These are phyloP conservation scores for Mariannaea elegans DNA, from an alignment of 2,329 filamentous ascomycete genomes.

Conservation along the genomic window DNA sequence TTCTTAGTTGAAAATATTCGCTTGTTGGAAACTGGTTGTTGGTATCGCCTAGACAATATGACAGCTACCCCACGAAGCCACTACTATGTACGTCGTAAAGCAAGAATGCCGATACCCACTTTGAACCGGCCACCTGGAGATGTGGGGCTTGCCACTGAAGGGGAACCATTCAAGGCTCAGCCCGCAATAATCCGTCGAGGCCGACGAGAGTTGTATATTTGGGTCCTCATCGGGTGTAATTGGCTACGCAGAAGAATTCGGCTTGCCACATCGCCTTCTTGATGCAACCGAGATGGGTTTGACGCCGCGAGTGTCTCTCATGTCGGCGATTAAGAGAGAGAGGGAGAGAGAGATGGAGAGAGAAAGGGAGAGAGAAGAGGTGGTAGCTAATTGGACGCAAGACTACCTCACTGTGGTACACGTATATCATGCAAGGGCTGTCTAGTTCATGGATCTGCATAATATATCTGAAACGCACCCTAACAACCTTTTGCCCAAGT, in stretches of 20 bases:
- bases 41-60: constrained; percentile 20
- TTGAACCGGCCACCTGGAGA: constrained; percentile 35
- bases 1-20: background rate
- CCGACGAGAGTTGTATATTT: background rate
- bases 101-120: constrained; percentile 30
- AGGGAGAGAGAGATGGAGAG: too few relatives aligned
- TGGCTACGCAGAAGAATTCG: background rate
- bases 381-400: constrained; percentile 11
- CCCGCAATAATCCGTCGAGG: constrained; percentile 15
- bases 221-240: constrained; percentile 6
- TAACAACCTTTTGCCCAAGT: constrained; percentile 7
- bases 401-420: too few relatives aligned
- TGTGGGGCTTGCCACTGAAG: constrained; percentile 16
- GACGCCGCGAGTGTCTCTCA: constrained; percentile 5
- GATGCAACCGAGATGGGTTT: constrained; percentile 1
- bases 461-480: constrained; percentile 21
- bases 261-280: background rate
- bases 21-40: constrained; percentile 6
- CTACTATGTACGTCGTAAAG: constrained; percentile 24
- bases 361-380: too few relatives aligned
- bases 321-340: background rate
- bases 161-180: constrained; percentile 12
- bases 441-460: constrained; percentile 14
- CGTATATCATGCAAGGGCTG: constrained; percentile 11
- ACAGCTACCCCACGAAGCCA: too few relatives aligned